A percentile compares a stretch with the other conserved stretches of the same genome.
phyloP scores from a whole-genome alignment of 139 green algal genomes.

The Closterium sp. region DNA sequence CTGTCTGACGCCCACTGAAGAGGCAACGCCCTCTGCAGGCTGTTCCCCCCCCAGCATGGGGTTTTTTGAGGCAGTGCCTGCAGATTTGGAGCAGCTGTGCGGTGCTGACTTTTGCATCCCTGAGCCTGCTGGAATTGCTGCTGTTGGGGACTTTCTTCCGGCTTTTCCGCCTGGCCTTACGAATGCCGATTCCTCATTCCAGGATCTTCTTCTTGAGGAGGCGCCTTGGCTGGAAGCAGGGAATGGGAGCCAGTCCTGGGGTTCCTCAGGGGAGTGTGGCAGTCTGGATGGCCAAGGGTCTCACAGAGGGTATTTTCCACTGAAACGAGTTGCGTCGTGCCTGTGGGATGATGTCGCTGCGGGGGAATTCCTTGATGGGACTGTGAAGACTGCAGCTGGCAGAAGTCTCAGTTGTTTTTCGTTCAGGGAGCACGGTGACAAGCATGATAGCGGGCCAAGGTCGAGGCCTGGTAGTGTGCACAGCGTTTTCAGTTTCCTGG shows the following conservation, averaged over 20 bases:
- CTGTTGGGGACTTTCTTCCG: too few species aligned
- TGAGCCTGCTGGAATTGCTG: background rate
- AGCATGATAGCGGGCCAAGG: background rate
- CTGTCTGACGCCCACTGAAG: background rate
- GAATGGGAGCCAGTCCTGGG: background rate
- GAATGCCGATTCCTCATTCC: too few species aligned
- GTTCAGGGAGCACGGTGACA: too few species aligned
- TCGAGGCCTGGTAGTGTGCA: background rate
- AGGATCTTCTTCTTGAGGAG: too few species aligned
- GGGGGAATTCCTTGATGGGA: background rate
- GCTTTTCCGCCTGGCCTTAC: too few species aligned
- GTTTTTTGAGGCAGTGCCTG: background rate
- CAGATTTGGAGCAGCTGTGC: background rate
- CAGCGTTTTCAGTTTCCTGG: background rate
- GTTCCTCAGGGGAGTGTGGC: background rate
- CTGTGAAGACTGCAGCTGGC: too few species aligned
- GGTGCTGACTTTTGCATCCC: background rate
- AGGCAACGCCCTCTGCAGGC: background rate
- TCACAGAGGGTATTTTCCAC: background rate
- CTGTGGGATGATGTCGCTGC: background rate
- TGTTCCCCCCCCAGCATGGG: background rate
- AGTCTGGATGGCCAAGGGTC: background rate
- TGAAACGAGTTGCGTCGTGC: background rate
- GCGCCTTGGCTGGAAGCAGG: background rate
- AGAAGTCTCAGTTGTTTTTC: too few species aligned